These are phyloP conservation scores for Mediolabrus comicus DNA, from an alignment of 108 stramenopile genomes.

Conservation along the genomic window DNA sequence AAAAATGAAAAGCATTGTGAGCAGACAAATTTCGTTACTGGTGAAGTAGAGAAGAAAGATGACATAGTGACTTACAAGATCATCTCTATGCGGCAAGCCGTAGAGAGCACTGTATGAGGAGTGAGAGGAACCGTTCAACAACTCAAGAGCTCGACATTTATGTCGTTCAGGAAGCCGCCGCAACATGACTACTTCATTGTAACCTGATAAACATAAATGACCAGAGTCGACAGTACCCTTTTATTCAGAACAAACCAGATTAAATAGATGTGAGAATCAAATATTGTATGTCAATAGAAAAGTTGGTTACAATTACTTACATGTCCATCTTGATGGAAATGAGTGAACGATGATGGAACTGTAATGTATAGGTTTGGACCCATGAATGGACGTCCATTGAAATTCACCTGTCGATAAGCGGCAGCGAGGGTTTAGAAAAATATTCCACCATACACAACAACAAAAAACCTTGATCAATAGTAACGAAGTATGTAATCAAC, in stretches of 20 bases:
- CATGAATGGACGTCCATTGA: slow-evolving; percentile 70
- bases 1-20: too few species aligned
- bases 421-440: slow-evolving; percentile 2
- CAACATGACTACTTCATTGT: slow-evolving; percentile 86
- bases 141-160: slow-evolving; percentile 60
- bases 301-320: too few species aligned
- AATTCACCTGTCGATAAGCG: slow-evolving; percentile 36
- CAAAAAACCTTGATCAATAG: slow-evolving; percentile 1
- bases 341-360: slow-evolving; percentile 56
- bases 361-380: slow-evolving; percentile 66
- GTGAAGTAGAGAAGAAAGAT: background rate
- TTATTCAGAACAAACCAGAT: background rate
- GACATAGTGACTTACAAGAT: slow-evolving; percentile 53
- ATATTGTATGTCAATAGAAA: background rate
- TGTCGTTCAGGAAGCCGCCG: slow-evolving; percentile 75
- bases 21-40: background rate
- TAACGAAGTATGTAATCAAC: slow-evolving; percentile 10
- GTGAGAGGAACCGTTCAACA: slow-evolving; percentile 32
- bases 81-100: slow-evolving; percentile 69
- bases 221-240: slow-evolving; percentile 89
- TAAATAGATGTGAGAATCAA: background rate
- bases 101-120: slow-evolving; percentile 57
- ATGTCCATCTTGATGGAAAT: slow-evolving; percentile 82
- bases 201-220: slow-evolving; percentile 69
- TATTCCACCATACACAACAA: slow-evolving; percentile 17